Conservation (phyloP, 192 early-diverging fungal species). For the Gryganskiella cystojenkinii region DNA sequence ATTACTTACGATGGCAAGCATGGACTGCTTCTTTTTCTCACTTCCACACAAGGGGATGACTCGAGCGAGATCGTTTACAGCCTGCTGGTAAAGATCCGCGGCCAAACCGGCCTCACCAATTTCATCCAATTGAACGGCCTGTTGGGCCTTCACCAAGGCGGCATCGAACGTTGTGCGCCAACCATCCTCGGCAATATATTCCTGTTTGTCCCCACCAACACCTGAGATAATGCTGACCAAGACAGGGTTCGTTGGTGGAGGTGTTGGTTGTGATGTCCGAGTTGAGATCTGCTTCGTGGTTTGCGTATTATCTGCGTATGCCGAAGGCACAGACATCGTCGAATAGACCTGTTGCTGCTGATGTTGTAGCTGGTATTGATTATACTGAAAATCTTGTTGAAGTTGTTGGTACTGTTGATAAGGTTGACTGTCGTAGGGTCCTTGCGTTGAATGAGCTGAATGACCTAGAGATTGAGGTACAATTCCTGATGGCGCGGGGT, state of each 20-base stretch:
- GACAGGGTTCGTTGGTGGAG: background rate
- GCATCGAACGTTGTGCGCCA: conserved; percentile 50
- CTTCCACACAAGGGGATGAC: conserved; percentile 47
- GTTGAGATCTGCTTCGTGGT: too few species aligned
- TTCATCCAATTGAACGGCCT: conserved; percentile 49
- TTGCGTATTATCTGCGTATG: too few species aligned
- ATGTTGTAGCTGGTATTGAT: too few species aligned
- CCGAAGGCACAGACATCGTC: too few species aligned
- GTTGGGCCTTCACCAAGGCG: conserved; percentile 45
- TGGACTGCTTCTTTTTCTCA: conserved; percentile 52
- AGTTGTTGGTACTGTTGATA: background rate
- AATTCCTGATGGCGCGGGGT: too few species aligned
- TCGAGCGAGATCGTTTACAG: conserved; percentile 42
- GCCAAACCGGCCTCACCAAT: conserved; percentile 20
- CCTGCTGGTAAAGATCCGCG: conserved; percentile 40
- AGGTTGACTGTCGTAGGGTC: background rate
- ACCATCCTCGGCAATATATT: conserved; percentile 8
- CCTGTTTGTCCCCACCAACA: conserved; percentile 7
- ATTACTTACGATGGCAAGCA: conserved; percentile 48
- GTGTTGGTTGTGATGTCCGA: too few species aligned
- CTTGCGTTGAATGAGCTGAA: too few species aligned
- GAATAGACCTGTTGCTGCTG: too few species aligned
- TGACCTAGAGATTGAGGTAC: too few species aligned
- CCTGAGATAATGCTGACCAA: too few species aligned
- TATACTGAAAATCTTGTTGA: too few species aligned